Conservation (phyloP, 2,329 filamentous ascomycete species). For the Didymella exigua region DNA sequence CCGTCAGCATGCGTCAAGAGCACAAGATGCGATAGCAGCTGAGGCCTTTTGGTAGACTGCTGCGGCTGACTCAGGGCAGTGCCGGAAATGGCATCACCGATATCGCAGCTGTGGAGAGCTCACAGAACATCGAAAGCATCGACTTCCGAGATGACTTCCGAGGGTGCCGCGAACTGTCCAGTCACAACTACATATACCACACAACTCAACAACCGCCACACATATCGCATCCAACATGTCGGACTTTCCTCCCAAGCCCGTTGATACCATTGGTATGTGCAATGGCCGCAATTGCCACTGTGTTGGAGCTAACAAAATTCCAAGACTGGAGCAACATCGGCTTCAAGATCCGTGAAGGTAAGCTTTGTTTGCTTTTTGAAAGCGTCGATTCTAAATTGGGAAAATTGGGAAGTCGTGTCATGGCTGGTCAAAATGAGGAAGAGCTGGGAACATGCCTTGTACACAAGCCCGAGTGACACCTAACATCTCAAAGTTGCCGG, state of each 20-base stretch:
- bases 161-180: not conserved
- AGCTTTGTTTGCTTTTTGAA: conserved; percentile 21
- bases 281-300: not conserved
- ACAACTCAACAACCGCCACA: conserved; percentile 5
- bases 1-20: not conserved
- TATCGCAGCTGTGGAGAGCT: conserved; percentile 37
- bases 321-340: conserved; percentile 90
- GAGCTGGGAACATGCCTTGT: not conserved
- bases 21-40: conserved; percentile 1
- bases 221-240: conserved; percentile 33
- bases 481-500: conserved; percentile 72
- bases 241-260: conserved; percentile 70
- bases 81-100: conserved; percentile 36
- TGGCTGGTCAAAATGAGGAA: not conserved
- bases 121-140: conserved; percentile 24
- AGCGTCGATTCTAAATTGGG: too few species aligned
- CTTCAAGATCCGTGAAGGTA: conserved; percentile 90
- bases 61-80: conserved; percentile 35
- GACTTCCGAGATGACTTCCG: conserved; percentile 23
- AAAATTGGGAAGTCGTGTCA: not conserved
- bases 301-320: not conserved
- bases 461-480: not conserved
- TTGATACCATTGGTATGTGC: conserved; percentile 71
- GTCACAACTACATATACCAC: not conserved
- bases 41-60: conserved; percentile 27